A percentile compares a stretch with the other conserved stretches of the same genome.
Evolutionary conservation across 768 basidiomycete species (phyloP).

Genomic region (Phylloporus sp.): DNA sequence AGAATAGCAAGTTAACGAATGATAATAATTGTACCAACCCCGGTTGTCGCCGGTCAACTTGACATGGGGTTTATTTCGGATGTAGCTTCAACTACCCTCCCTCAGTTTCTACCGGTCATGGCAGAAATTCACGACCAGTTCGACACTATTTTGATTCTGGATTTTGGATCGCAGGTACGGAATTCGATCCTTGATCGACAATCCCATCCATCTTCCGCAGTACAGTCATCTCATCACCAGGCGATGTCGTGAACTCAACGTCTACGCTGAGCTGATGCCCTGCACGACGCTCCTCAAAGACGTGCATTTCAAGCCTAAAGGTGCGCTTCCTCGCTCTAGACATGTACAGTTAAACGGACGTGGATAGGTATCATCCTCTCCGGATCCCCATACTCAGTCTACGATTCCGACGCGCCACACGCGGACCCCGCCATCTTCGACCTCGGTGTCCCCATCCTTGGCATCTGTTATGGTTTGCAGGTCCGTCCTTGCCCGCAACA

Average conservation of each 20-base stretch:
- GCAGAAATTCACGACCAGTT: constrained; percentile 92
- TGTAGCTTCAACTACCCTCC: not conserved
- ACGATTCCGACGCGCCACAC: constrained; percentile 88
- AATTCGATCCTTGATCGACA: constrained; percentile 2
- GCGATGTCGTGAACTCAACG: constrained; percentile 94
- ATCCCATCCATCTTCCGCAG: constrained; percentile 37
- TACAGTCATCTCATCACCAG: constrained; percentile 97
- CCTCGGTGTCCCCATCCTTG: constrained; percentile 86
- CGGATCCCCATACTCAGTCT: constrained; percentile 97
- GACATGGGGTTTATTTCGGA: not conserved
- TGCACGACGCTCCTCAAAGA: constrained; percentile 91
- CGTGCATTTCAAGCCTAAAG: constrained; percentile 91
- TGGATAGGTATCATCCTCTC: constrained; percentile 86
- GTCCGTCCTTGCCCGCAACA: constrained; percentile 36
- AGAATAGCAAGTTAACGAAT: too few relatives aligned
- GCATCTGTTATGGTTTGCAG: constrained; percentile 97
- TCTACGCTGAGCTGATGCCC: constrained; percentile 96
- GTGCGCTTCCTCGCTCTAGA: constrained; percentile 35
- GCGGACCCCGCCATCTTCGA: constrained; percentile 90
- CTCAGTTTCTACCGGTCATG: constrained; percentile 38
- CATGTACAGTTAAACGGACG: not conserved
- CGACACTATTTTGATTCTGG: constrained; percentile 92
- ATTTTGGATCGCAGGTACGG: constrained; percentile 93
- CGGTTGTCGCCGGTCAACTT: too few relatives aligned
- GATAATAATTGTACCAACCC: too few relatives aligned